phyloP scores from a whole-genome alignment of 106 monocot species.

The Vanilla planifolia region DNA sequence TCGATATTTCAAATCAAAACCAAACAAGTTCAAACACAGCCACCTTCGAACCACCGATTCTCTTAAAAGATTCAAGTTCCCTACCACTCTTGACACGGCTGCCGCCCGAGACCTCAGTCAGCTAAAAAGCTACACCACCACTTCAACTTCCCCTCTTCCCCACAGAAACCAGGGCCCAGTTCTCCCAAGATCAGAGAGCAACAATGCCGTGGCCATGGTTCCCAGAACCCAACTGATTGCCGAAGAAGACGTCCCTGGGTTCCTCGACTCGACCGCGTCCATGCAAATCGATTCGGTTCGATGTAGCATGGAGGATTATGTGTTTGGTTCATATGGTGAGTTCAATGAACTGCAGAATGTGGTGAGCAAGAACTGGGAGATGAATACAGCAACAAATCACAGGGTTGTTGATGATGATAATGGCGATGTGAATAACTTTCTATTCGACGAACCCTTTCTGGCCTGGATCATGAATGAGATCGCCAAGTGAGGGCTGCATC shows the following conservation, averaged over 20 bases:
- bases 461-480: background rate
- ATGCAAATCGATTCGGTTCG: too few relatives aligned
- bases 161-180: background rate
- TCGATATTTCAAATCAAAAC: background rate
- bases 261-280: too few relatives aligned
- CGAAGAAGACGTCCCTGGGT: background rate
- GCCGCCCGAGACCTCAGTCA: background rate
- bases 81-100: background rate
- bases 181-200: background rate
- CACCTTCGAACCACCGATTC: background rate
- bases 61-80: background rate
- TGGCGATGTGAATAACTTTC: background rate
- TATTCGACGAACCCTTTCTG: background rate
- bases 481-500: background rate
- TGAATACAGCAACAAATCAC: background rate
- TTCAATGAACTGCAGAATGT: too few relatives aligned
- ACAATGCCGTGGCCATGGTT: background rate
- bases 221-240: background rate
- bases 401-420: background rate
- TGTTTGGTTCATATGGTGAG: too few relatives aligned
- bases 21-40: background rate
- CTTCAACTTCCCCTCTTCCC: background rate
- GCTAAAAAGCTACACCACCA: background rate
- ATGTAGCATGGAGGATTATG: too few relatives aligned
- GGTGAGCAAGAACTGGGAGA: too few relatives aligned